phyloP scores from a whole-genome alignment of 768 basidiomycete species.

The Mycena polygramma region DNA sequence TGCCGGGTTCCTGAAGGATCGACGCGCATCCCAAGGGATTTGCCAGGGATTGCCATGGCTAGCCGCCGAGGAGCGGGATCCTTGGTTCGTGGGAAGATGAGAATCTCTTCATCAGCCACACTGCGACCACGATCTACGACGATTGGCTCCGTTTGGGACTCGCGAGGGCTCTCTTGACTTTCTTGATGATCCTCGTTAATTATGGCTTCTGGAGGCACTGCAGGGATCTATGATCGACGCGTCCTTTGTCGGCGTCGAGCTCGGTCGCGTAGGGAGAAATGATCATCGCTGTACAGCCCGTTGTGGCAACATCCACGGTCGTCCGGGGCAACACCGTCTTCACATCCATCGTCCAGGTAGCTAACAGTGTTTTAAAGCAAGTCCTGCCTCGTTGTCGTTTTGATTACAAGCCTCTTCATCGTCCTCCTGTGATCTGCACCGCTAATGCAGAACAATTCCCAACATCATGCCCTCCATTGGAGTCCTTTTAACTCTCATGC shows the following conservation, averaged over 20 bases:
- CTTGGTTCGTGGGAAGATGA: too few species aligned
- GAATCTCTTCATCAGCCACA: too few species aligned
- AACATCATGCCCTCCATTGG: constrained; percentile 49
- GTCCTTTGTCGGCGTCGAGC: constrained; percentile 17
- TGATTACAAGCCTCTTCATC: constrained; percentile 40
- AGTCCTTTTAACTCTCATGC: constrained; percentile 36
- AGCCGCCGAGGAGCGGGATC: too few species aligned
- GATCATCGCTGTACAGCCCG: constrained; percentile 53
- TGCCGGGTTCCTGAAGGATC: constrained; percentile 30
- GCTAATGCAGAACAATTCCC: constrained; percentile 54
- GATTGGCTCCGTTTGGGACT: constrained; percentile 10
- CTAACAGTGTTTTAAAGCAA: constrained; percentile 42
- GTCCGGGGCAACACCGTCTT: constrained; percentile 34
- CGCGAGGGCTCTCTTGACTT: neutral
- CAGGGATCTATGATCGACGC: constrained; percentile 36
- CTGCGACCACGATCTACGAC: neutral
- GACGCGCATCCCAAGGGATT: constrained; percentile 4
- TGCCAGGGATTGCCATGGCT: too few species aligned
- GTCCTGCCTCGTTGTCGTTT: constrained; percentile 38
- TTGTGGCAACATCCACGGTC: constrained; percentile 36
- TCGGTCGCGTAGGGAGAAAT: constrained; percentile 33
- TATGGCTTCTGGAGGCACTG: constrained; percentile 21
- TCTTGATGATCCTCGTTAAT: constrained; percentile 26
- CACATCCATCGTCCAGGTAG: constrained; percentile 47
- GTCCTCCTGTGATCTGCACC: constrained; percentile 54